These are phyloP conservation scores for Nitzschia palea DNA, from an alignment of 108 stramenopile species.

Conservation along the genomic window DNA sequence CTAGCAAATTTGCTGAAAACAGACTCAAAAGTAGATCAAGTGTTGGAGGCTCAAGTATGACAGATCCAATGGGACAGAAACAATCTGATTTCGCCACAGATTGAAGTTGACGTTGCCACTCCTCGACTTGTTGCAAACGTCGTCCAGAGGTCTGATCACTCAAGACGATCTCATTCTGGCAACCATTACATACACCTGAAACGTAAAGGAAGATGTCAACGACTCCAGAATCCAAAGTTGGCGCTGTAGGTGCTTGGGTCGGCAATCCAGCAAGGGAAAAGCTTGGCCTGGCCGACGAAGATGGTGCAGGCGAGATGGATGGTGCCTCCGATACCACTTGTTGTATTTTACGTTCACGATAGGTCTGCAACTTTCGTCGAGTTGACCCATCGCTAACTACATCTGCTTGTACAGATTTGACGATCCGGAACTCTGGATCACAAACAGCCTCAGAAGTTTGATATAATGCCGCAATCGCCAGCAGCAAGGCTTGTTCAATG, in stretches of 20 bases:
- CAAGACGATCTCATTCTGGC: neutral
- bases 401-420: neutral
- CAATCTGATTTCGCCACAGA: conserved; percentile 6
- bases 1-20: neutral
- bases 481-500: neutral
- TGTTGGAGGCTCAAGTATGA: neutral
- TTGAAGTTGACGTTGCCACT: neutral
- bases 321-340: neutral
- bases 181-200: conserved; percentile 9
- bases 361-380: neutral
- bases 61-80: neutral
- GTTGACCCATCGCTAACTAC: neutral
- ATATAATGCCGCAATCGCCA: neutral
- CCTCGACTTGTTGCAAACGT: neutral
- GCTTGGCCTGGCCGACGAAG: no score
- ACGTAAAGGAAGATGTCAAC: conserved; percentile 2
- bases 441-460: neutral
- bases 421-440: conserved; percentile 7
- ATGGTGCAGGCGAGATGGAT: neutral
- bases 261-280: no score
- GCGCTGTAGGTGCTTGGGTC: neutral
- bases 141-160: neutral
- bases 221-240: no score
- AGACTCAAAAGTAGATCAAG: neutral
- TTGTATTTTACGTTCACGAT: neutral